A percentile compares a stretch with the other conserved stretches of the same genome.
Conservation (phyloP, 2,329 filamentous ascomycete genomes). For the Curvularia sp. region DNA sequence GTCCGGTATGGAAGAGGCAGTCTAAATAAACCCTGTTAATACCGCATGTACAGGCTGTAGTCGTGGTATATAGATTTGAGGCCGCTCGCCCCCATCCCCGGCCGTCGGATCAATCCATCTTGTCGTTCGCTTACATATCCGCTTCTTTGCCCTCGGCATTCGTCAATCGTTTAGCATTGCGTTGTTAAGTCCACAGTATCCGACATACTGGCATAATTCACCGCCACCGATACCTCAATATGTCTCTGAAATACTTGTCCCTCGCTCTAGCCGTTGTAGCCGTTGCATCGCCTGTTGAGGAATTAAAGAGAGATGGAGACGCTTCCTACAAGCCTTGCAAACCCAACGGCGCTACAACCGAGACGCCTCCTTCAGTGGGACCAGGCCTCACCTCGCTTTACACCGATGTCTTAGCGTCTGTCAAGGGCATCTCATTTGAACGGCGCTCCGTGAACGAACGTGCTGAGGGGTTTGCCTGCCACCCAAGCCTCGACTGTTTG, state of each 20-base stretch:
- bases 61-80: conserved; percentile 15
- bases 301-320: conserved; percentile 33
- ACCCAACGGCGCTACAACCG: conserved; percentile 45
- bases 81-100: conserved; percentile 3
- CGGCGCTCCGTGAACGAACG: conserved; percentile 37
- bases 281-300: conserved; percentile 32
- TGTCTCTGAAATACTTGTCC: conserved; percentile 36
- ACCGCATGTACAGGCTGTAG: conserved; percentile 1
- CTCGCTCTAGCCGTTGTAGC: conserved; percentile 36
- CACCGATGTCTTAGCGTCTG: conserved; percentile 45
- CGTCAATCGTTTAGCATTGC: conserved; percentile 16
- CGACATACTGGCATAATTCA: not conserved
- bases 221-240: conserved; percentile 11
- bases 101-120: not conserved
- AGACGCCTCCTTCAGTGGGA: conserved; percentile 43
- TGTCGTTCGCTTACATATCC: conserved; percentile 13
- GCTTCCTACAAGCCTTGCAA: conserved; percentile 47
- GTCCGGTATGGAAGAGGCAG: not conserved
- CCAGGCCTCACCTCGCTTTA: conserved; percentile 48
- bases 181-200: conserved; percentile 4
- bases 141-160: conserved; percentile 15
- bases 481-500: conserved; percentile 52
- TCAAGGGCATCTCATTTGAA: conserved; percentile 44
- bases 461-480: conserved; percentile 44
- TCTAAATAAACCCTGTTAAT: conserved; percentile 14